Evolutionary conservation across 2,329 filamentous ascomycete species (phyloP), one percentile per base, ranked within the genome.

Genomic region (Colletotrichum acutatum): DNA sequence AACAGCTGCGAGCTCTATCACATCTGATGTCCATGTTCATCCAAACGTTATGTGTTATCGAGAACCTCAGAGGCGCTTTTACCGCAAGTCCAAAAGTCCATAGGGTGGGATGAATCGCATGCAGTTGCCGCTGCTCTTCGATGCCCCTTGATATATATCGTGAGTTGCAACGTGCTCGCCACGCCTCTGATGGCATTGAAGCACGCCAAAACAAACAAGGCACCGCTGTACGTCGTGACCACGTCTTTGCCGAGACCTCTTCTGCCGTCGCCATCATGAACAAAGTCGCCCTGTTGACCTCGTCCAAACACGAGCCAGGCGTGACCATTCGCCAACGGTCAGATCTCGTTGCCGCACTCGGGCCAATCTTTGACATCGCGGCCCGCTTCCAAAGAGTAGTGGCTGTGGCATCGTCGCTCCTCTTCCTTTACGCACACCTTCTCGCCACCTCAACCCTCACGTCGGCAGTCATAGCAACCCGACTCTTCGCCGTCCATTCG

Each of bases 211-310:
- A 16, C 49, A 34, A 30, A 4, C 34, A 52, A 57, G 61, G 66
- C 56, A 42, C 71, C 60, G 60, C 30, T 22, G 37, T 66, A 66
- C 66, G 60, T 73, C 66, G 71, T 70, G 59, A 66, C 5, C 60
- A 66, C 32, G 49, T 61, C 66, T 67, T 71, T 66, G 71, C 49
- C 42, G 71, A 73, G 60, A 71, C 71, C 61, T 73, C 71, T 12
- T 54, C 68, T 56, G 68, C 62, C 68, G 67, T 74, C 72, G 80
- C 58, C 68, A 72, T 74, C 73, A 81, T 83, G 82, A 81, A 82
- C 75, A 81, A 83, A 72, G 78, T 82, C 72, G 79, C 78, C 64
- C 78, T 85, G 75, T 79, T 85, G 68, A 80, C 83, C 56, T 79
- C 82, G 74, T 81, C 83, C 60, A 81, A 76, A 58, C 80, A 81